Evolutionary conservation across 805 yeast genomes (phyloP).

Genomic region (Wickerhamiella shivajii): DNA sequence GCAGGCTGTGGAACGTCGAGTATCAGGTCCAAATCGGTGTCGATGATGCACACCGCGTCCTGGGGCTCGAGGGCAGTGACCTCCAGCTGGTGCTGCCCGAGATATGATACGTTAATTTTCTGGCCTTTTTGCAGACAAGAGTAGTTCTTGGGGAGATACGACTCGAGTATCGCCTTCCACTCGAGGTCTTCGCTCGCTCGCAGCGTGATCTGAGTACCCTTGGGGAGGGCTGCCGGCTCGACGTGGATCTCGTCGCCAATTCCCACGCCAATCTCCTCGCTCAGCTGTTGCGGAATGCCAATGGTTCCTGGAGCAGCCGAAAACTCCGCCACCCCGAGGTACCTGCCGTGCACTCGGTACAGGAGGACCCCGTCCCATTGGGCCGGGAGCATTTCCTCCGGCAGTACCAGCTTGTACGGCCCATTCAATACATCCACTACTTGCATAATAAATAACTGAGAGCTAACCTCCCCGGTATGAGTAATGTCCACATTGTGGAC

Average conservation of each 20-base stretch:
- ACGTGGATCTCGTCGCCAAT: slow-evolving; percentile 16
- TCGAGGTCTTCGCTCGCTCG: slow-evolving; percentile 28
- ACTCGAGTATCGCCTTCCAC: slow-evolving; percentile 42
- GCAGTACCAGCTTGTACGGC: slow-evolving; percentile 2
- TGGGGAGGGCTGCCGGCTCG: slow-evolving; percentile 28
- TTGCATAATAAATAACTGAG: neutral
- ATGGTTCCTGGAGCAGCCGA: slow-evolving; percentile 29
- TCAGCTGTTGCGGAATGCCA: slow-evolving; percentile 27
- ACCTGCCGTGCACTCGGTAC: slow-evolving; percentile 2
- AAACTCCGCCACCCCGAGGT: slow-evolving; percentile 34
- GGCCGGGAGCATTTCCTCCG: slow-evolving; percentile 1
- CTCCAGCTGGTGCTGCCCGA: slow-evolving; percentile 16
- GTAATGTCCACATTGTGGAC: no score
- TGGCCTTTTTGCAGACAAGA: slow-evolving; percentile 35
- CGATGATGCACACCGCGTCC: slow-evolving; percentile 36
- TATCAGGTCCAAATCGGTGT: slow-evolving; percentile 38
- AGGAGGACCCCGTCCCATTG: slow-evolving; percentile 5
- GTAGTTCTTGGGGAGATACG: slow-evolving; percentile 33
- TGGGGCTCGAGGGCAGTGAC: slow-evolving; percentile 31
- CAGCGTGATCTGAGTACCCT: slow-evolving; percentile 33
- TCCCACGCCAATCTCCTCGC: slow-evolving; percentile 20
- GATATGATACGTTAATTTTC: slow-evolving; percentile 23
- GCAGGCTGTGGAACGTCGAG: slow-evolving; percentile 10
- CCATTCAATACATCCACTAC: slow-evolving; percentile 1
- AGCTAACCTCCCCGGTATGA: neutral